A percentile compares a stretch with the other conserved stretches of the same genome.
Evolutionary conservation across 2,329 filamentous ascomycete species (phyloP).

Genomic region (Talaromyces marneffei): DNA sequence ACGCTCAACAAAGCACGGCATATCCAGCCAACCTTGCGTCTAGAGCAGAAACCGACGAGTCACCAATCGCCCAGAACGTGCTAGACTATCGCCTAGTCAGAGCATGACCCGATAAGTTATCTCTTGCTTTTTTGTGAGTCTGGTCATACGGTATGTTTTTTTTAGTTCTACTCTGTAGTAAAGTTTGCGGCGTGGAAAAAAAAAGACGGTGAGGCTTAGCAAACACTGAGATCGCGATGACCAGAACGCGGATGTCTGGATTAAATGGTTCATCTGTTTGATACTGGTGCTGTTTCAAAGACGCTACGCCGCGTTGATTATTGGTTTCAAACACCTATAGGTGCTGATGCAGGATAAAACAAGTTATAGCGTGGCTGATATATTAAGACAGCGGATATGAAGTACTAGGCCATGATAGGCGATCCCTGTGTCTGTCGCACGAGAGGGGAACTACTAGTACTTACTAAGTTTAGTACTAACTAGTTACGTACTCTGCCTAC

Average conservation of each 20-base stretch:
- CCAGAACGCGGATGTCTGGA: not conserved
- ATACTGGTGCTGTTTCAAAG: not conserved
- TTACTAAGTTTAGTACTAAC: no score
- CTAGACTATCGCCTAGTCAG: not conserved
- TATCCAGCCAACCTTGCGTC: not conserved
- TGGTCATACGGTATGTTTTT: not conserved
- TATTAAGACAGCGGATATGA: not conserved
- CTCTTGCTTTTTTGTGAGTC: not conserved
- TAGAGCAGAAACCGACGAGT: not conserved
- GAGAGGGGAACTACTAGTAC: no score
- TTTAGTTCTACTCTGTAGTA: no score
- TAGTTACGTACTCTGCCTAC: no score
- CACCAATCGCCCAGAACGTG: not conserved
- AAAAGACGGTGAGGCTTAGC: not conserved
- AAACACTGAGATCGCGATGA: not conserved
- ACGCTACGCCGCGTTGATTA: not conserved
- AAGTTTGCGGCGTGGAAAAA: not conserved
- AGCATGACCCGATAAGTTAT: conserved; percentile 3
- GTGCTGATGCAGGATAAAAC: not conserved
- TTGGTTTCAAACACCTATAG: not conserved
- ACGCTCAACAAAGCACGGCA: not conserved
- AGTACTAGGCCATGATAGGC: not conserved
- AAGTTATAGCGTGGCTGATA: not conserved
- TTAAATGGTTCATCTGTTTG: not conserved
- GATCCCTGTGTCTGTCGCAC: no score